phyloP scores from a whole-genome alignment of 352 stramenopile species.

The Globisporangium sylvaticum region DNA sequence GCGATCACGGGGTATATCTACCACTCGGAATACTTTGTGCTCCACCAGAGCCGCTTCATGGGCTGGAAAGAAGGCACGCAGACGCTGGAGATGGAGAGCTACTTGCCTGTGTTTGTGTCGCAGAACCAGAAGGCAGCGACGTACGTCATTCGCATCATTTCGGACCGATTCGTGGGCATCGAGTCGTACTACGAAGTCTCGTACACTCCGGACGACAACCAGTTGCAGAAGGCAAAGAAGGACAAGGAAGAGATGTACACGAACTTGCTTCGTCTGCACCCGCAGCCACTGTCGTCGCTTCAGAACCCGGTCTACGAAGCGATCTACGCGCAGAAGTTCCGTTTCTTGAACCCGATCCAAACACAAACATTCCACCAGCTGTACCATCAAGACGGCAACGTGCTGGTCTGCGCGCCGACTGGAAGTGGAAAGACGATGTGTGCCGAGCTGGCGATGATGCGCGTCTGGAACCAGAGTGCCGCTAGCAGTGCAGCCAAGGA shows the following conservation, averaged over 20 bases:
- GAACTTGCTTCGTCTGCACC: slow-evolving; percentile 92
- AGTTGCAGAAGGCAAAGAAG: slow-evolving; percentile 34
- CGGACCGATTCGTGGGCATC: slow-evolving; percentile 95
- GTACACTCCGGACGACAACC: slow-evolving; percentile 42
- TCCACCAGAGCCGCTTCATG: slow-evolving; percentile 78
- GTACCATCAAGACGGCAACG: slow-evolving; percentile 95
- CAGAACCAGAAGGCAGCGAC: slow-evolving; percentile 72
- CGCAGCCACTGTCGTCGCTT: slow-evolving; percentile 92
- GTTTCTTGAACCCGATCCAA: slow-evolving; percentile 93
- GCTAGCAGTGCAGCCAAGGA: not conserved
- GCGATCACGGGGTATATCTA: slow-evolving; percentile 89
- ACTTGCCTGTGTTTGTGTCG: slow-evolving; percentile 94
- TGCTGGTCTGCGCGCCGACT: slow-evolving; percentile 96
- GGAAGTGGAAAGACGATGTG: slow-evolving; percentile 96
- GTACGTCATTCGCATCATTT: slow-evolving; percentile 95
- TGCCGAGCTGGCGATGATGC: slow-evolving; percentile 96
- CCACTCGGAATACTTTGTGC: slow-evolving; percentile 89
- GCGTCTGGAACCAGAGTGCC: slow-evolving; percentile 80
- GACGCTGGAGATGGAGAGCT: slow-evolving; percentile 91
- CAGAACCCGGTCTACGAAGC: slow-evolving; percentile 89
- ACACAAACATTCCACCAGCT: slow-evolving; percentile 97
- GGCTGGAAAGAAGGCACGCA: slow-evolving; percentile 61
- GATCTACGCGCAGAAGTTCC: slow-evolving; percentile 89
- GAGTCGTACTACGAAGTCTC: slow-evolving; percentile 85
- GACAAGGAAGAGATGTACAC: slow-evolving; percentile 77